Evolutionary conservation across 306 rosid species (phyloP).

Genomic region (Begonia masoniana): DNA sequence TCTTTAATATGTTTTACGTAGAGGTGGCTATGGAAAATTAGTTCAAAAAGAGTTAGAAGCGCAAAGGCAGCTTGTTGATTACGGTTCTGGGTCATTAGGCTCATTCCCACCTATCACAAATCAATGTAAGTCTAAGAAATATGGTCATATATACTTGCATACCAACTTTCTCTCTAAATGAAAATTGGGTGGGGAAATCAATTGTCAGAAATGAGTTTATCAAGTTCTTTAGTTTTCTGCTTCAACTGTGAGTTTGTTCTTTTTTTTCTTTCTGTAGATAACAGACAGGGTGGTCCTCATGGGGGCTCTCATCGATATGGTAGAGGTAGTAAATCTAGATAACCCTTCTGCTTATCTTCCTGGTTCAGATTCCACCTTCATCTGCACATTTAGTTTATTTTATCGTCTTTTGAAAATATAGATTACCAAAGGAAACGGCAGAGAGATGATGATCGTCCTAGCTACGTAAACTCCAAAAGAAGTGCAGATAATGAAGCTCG

Average conservation of each 20-base stretch:
- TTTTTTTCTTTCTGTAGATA: conserved; percentile 41
- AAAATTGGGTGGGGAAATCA: no score
- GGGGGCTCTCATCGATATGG: conserved; percentile 63
- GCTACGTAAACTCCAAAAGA: conserved; percentile 52
- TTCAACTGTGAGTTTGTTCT: not conserved
- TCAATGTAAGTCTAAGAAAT: conserved; percentile 44
- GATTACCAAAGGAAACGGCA: conserved; percentile 64
- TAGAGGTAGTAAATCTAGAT: conserved; percentile 45
- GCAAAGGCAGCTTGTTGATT: conserved; percentile 94
- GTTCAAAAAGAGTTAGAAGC: conserved; percentile 90
- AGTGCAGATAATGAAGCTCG: conserved; percentile 55
- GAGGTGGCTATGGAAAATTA: conserved; percentile 94
- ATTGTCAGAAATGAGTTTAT: not conserved
- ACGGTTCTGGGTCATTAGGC: conserved; percentile 89
- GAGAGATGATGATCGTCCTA: conserved; percentile 72
- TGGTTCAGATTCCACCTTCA: not conserved
- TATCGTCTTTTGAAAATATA: conserved; percentile 14
- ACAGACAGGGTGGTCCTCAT: conserved; percentile 73
- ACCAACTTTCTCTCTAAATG: no score
- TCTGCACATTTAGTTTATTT: not conserved
- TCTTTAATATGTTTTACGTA: conserved; percentile 61
- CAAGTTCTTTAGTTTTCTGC: not conserved
- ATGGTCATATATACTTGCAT: no score
- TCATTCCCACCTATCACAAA: conserved; percentile 59
- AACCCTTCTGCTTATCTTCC: conserved; percentile 5